A percentile compares a stretch with the other conserved stretches of the same genome.
Evolutionary conservation across 345 rosid genomes (phyloP).

Genomic region (Moricandia moricandioides): DNA sequence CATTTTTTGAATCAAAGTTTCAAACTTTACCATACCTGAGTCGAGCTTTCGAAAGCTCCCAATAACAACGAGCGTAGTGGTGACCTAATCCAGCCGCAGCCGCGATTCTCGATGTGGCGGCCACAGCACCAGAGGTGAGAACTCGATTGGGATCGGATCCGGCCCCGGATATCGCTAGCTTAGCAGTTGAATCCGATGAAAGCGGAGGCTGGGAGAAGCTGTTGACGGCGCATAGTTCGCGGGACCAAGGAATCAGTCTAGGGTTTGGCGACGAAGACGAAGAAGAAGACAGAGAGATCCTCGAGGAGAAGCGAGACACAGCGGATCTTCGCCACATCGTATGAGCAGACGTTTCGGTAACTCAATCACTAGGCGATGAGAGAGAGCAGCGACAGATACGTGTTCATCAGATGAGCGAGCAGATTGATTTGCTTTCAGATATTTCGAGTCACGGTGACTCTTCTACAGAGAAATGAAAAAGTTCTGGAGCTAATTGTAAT

Average conservation of each 20-base stretch:
- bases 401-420: not conserved
- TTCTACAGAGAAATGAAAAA: not conserved
- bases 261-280: slow-evolving; percentile 33
- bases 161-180: slow-evolving; percentile 34
- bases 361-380: slow-evolving; percentile 5
- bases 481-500: not conserved
- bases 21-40: slow-evolving; percentile 53
- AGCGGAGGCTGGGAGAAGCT: slow-evolving; percentile 25
- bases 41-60: slow-evolving; percentile 96
- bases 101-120: slow-evolving; percentile 30
- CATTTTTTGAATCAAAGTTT: not conserved
- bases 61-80: slow-evolving; percentile 73
- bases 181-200: slow-evolving; percentile 33
- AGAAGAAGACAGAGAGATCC: slow-evolving; percentile 18
- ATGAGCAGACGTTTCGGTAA: not conserved
- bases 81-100: slow-evolving; percentile 41
- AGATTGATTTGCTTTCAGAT: slow-evolving; percentile 10
- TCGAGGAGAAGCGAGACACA: slow-evolving; percentile 35
- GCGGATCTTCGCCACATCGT: slow-evolving; percentile 46
- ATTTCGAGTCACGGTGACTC: slow-evolving; percentile 12
- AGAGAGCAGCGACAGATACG: not conserved
- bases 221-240: slow-evolving; percentile 25
- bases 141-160: slow-evolving; percentile 44
- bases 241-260: slow-evolving; percentile 34
- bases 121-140: slow-evolving; percentile 22